phyloP scores from a whole-genome alignment of 306 rosid species.

The Spatholobus suberectus region DNA sequence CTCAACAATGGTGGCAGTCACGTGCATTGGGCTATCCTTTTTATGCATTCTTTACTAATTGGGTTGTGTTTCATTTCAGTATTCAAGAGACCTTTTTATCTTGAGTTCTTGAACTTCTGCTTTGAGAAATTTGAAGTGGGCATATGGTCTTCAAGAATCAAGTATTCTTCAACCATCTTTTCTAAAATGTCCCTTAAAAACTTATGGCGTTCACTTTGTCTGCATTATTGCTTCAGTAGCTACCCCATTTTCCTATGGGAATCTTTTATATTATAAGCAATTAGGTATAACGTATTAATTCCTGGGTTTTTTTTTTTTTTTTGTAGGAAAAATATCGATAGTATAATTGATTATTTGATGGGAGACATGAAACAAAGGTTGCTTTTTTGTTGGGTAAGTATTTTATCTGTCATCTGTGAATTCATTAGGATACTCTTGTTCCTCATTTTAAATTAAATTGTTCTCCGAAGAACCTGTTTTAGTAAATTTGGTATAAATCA shows the following conservation, averaged over 20 bases:
- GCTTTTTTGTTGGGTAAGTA: constrained; percentile 85
- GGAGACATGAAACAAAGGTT: constrained; percentile 68
- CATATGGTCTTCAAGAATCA: constrained; percentile 85
- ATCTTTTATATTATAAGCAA: background rate
- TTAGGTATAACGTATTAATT: background rate
- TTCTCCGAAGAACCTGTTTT: background rate
- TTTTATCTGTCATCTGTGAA: constrained; percentile 13
- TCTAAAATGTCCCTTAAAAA: background rate
- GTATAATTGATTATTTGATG: constrained; percentile 59
- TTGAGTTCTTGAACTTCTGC: constrained; percentile 84
- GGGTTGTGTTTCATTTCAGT: constrained; percentile 58
- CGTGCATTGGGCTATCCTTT: background rate
- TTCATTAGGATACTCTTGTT: background rate
- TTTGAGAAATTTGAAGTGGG: constrained; percentile 89
- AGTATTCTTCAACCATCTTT: constrained; percentile 56
- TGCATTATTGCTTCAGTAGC: constrained; percentile 3
- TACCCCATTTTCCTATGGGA: background rate
- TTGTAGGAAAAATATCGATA: constrained; percentile 63
- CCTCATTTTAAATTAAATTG: constrained; percentile 24
- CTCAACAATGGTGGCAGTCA: background rate
- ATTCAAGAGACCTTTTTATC: constrained; percentile 81
- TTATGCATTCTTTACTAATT: constrained; percentile 33
- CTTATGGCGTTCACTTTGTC: background rate
- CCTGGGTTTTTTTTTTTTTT: constrained; percentile 26
- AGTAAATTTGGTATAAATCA: background rate